Evolutionary conservation across 1,284 basidiomycete genomes (phyloP), one percentile per base, ranked within the genome.

Genomic region (Rhodotorula glutinis): DNA sequence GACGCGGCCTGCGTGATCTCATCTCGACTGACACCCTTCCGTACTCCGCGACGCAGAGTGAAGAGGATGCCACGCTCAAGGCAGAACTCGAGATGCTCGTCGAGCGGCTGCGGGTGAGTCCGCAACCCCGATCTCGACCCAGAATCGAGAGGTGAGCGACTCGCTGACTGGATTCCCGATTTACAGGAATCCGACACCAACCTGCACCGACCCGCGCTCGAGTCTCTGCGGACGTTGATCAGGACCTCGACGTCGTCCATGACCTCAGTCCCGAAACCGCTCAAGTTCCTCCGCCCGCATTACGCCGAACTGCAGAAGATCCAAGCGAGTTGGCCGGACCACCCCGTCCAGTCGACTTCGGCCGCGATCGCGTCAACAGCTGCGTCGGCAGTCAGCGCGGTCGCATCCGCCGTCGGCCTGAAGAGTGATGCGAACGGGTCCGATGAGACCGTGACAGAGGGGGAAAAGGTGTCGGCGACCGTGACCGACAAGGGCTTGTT

Each of bases 211-310:
- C 89, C 95, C 38, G 93, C 95, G 25, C 84, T 99, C 41, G 96
- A 98, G 81, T 92, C 92, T 3, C 83, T 99, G 23, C 86, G 95
- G 64, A 95, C 90, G 29, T 83, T 98, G 49, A 98, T 98, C 76
- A 84, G 92, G 76, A 98, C 96, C 7, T 94, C 93, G 29, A 99
- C 96, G 7, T 95, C 92, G 27, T 98, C 93, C 11, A 98, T 99
- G 95, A 99, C 96, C n/a, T 95, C 92, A 21, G 96, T 99, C 19
- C 96, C 96, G 4, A 98, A 99, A 82, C 96, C 96, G 44, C 85
- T 99, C 71, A 99, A 99, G 81, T 99, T 98, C 82, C 85, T 99
- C 57, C 88, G 94, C 68, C 95, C 94, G 38, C 90, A 94, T 78
- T 98, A 96, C 79, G 89, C 90, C 52, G 89, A 89, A 70, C 84